Evolutionary conservation across 2,329 filamentous ascomycete species (phyloP), one percentile per base, ranked within the genome.

Genomic region (Aureobasidium namibiae): DNA sequence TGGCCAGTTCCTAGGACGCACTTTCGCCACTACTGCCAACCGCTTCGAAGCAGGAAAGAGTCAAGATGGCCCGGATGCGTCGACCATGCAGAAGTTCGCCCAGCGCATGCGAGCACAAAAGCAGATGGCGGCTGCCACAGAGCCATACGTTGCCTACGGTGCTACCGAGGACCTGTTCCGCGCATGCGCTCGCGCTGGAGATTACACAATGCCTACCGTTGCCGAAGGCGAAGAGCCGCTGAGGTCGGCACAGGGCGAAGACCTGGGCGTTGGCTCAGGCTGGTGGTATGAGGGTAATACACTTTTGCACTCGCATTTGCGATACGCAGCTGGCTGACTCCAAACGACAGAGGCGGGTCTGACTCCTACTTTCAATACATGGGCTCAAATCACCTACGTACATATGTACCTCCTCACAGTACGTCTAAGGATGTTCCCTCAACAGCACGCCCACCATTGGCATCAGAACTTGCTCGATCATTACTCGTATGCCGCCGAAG

Each of bases 301-400:
- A 33, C 24, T 23, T 33, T 8, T 11, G n/a, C 10, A 18, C 36
- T 4, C 29, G 7, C 13, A 8, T 11, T 36, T 23, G 8, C 7
- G 13, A 16, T 4, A 31, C 26, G 26, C 10, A n/a, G 11, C 24
- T 23, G 36, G 42, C 56, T 59, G 36, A 60, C 41, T 21, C n/a
- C 13, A 36, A 26, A 9, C 13, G n/a, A 45, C 67, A 95, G 90
- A 86, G 54, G 83, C 96, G 63, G 83, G 83, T 26, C 83, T 99
- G 18, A 80, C 82, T 33, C 89, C 91, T 0, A 97, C 91, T 0
- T 99, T 99, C 74, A 92, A 87, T 70, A 92, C 89, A 60, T 99
- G 94, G 94, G 89, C 91, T 21, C 92, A 97, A 74, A 87, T 97
- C 45, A 94, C 92, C 36, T 95, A 96, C 80, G 82, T 99, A 61